A percentile compares a stretch with the other conserved stretches of the same genome.
Conservation (phyloP, 2,329 filamentous ascomycete genomes). For the Trichoderma sp. region DNA sequence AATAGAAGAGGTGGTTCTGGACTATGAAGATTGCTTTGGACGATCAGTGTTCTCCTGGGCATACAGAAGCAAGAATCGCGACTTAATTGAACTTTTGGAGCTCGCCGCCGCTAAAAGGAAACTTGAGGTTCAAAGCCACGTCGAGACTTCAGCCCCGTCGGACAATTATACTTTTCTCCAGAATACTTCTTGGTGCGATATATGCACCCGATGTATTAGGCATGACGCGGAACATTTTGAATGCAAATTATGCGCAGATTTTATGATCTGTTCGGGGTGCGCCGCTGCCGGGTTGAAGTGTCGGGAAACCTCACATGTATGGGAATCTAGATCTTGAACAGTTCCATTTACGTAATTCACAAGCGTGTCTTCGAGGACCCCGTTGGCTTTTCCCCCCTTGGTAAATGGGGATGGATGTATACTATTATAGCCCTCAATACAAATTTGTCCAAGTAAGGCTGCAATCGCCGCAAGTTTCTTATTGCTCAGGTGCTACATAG, state of each 20-base stretch:
- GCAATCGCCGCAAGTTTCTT: no score
- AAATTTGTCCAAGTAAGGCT: no score
- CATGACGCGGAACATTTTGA: background rate
- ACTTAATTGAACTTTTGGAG: background rate
- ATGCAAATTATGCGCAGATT: background rate
- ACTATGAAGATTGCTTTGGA: background rate
- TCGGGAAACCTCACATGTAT: background rate
- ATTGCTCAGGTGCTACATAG: no score
- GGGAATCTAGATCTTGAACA: background rate
- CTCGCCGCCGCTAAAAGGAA: background rate
- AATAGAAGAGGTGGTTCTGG: background rate
- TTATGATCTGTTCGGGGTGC: background rate
- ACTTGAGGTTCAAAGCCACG: background rate
- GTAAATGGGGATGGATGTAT: no score
- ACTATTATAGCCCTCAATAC: no score
- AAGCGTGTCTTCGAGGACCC: no score
- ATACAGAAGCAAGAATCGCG: background rate
- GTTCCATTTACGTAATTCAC: no score
- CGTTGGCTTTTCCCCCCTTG: no score
- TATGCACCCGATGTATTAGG: background rate
- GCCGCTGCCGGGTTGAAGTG: background rate
- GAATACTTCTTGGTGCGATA: background rate
- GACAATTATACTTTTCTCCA: background rate
- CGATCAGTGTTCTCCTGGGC: background rate
- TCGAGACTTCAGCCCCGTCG: background rate